Evolutionary conservation across 2,329 filamentous ascomycete species (phyloP).

Genomic region (Neurospora sp.): DNA sequence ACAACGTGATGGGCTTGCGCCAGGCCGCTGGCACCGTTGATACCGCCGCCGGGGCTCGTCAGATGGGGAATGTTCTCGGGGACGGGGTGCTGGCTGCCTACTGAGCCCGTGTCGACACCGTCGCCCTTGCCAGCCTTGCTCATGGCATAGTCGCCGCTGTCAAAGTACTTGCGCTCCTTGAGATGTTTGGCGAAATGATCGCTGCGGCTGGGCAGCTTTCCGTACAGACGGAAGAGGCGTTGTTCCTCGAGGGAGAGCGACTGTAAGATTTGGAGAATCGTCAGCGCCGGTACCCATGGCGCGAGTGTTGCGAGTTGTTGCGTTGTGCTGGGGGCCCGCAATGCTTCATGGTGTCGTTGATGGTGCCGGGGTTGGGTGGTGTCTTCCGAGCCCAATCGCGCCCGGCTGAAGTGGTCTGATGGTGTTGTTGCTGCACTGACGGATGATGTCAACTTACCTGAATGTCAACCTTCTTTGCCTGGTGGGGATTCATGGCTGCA

Average conservation of each 20-base stretch:
- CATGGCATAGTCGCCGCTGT: constrained; percentile 92
- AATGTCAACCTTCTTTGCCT: constrained; percentile 98
- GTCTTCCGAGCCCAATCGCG: not conserved
- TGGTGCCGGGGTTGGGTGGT: not conserved
- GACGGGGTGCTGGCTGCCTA: constrained; percentile 89
- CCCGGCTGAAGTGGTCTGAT: constrained; percentile 1
- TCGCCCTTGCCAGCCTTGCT: constrained; percentile 96
- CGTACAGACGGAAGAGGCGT: constrained; percentile 91
- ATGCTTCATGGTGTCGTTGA: not conserved
- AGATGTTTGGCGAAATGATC: constrained; percentile 96
- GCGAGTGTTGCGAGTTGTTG: not conserved
- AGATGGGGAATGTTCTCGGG: constrained; percentile 93
- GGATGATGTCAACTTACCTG: constrained; percentile 52
- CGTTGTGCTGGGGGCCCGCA: not conserved
- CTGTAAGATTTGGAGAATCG: constrained; percentile 34
- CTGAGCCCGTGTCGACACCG: constrained; percentile 83
- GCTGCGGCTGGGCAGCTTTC: constrained; percentile 93
- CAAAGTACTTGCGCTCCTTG: constrained; percentile 98
- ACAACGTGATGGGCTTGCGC: constrained; percentile 30
- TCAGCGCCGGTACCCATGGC: not conserved
- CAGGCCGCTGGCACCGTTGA: constrained; percentile 30
- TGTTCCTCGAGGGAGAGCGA: constrained; percentile 91
- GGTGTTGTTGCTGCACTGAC: not conserved
- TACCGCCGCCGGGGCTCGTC: constrained; percentile 48
- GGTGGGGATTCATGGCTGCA: constrained; percentile 74